Evolutionary conservation across 139 green algal species (phyloP).

Genomic region (Picochlorum sp.): DNA sequence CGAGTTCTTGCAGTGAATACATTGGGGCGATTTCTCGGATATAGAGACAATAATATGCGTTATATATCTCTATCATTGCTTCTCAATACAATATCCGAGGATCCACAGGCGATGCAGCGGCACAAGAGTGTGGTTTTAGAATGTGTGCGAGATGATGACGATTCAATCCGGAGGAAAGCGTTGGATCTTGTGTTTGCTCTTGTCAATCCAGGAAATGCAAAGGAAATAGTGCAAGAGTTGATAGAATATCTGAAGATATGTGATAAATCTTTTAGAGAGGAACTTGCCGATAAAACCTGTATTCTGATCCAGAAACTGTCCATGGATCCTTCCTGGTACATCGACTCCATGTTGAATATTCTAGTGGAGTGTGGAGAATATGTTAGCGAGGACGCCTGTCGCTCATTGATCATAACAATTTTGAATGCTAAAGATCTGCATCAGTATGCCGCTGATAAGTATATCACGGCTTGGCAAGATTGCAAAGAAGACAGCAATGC

Average conservation of each 20-base stretch:
- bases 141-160: slow-evolving; percentile 82
- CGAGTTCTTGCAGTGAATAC: slow-evolving; percentile 96
- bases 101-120: slow-evolving; percentile 89
- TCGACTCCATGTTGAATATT: slow-evolving; percentile 79
- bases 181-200: slow-evolving; percentile 93
- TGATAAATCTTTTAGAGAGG: slow-evolving; percentile 92
- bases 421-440: slow-evolving; percentile 82
- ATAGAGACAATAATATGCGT: slow-evolving; percentile 84
- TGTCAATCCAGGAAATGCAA: slow-evolving; percentile 78
- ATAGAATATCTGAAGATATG: slow-evolving; percentile 87
- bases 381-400: slow-evolving; percentile 78
- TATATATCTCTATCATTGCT: slow-evolving; percentile 97
- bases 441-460: slow-evolving; percentile 49
- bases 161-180: slow-evolving; percentile 58
- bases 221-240: slow-evolving; percentile 78
- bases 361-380: slow-evolving; percentile 62
- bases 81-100: slow-evolving; percentile 68
- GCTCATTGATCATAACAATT: slow-evolving; percentile 76
- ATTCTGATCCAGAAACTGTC: slow-evolving; percentile 79
- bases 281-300: slow-evolving; percentile 80
- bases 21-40: slow-evolving; percentile 75
- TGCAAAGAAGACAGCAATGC: slow-evolving; percentile 20
- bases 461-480: slow-evolving; percentile 35
- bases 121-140: slow-evolving; percentile 93
- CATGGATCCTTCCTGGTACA: slow-evolving; percentile 83